A percentile compares a stretch with the other conserved stretches of the same genome.
Evolutionary conservation across 2,329 filamentous ascomycete genomes (phyloP).

Genomic region (Exutisphaerella laricina): DNA sequence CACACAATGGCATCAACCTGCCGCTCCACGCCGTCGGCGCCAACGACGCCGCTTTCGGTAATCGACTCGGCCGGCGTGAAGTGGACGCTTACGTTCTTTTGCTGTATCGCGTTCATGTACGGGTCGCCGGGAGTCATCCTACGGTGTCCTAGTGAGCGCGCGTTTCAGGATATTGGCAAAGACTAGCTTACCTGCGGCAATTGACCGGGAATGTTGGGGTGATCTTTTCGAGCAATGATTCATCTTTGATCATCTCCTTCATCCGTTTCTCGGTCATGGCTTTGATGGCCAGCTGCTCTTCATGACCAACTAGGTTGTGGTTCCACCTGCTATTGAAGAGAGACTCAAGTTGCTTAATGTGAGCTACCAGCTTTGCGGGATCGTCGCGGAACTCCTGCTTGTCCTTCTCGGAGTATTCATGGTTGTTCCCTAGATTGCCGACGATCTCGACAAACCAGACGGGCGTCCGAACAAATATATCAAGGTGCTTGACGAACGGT

Average conservation of each 20-base stretch:
- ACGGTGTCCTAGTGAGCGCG: too few relatives aligned
- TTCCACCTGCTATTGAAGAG: conserved; percentile 9
- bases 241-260: conserved; percentile 3
- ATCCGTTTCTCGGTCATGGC: conserved; percentile 10
- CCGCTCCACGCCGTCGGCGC: conserved; percentile 13
- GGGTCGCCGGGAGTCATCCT: conserved; percentile 47
- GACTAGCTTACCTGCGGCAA: too few relatives aligned
- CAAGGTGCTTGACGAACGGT: conserved; percentile 40
- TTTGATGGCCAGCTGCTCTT: conserved; percentile 10
- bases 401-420: conserved; percentile 36
- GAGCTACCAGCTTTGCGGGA: conserved; percentile 1
- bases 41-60: conserved; percentile 1
- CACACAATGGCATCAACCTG: conserved; percentile 32
- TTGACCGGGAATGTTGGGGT: conserved; percentile 24
- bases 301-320: too few relatives aligned
- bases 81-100: conserved; percentile 37
- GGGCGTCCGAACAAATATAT: conserved; percentile 41
- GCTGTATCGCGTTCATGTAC: conserved; percentile 46
- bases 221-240: not conserved
- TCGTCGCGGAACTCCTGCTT: conserved; percentile 37
- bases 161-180: too few relatives aligned
- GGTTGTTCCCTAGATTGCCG: conserved; percentile 5
- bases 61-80: not conserved
- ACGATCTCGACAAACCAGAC: conserved; percentile 20
- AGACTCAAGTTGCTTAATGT: conserved; percentile 8